Evolutionary conservation across 768 basidiomycete species (phyloP).

Genomic region (Hydnomerulius pinastri): DNA sequence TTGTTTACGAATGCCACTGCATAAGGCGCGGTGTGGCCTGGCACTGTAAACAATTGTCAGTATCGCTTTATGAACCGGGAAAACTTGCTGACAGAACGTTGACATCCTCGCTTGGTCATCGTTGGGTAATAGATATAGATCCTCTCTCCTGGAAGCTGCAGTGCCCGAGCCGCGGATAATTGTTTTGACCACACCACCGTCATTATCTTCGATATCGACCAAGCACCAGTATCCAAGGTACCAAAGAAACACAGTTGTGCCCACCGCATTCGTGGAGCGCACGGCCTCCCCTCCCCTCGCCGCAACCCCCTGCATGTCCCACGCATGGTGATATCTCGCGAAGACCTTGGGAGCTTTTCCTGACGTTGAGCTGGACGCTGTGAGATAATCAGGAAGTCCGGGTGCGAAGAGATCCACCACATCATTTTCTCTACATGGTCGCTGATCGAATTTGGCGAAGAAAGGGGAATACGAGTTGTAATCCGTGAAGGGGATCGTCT

Average conservation of each 20-base stretch:
- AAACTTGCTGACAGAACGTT: not conserved
- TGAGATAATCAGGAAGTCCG: not conserved
- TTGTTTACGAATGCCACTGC: not conserved
- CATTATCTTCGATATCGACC: not conserved
- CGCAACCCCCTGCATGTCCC: too few species aligned
- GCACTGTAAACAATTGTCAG: not conserved
- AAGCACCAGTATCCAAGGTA: not conserved
- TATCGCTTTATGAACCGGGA: not conserved
- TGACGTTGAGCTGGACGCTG: not conserved
- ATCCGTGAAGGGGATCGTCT: not conserved
- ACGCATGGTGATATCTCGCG: not conserved
- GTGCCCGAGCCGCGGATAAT: not conserved
- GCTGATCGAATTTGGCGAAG: not conserved
- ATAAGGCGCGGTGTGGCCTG: not conserved
- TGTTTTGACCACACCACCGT: not conserved
- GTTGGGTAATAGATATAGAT: not conserved
- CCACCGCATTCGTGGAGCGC: too few species aligned
- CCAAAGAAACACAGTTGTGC: not conserved
- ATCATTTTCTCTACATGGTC: not conserved
- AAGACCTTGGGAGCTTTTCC: not conserved
- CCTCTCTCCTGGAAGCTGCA: not conserved
- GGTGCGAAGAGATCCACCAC: conserved; percentile 1
- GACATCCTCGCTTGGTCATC: not conserved
- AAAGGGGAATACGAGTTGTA: not conserved
- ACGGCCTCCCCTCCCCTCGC: too few species aligned